Conservation (phyloP, 2,329 filamentous ascomycete species). For the Sarocladium brachiariae region DNA sequence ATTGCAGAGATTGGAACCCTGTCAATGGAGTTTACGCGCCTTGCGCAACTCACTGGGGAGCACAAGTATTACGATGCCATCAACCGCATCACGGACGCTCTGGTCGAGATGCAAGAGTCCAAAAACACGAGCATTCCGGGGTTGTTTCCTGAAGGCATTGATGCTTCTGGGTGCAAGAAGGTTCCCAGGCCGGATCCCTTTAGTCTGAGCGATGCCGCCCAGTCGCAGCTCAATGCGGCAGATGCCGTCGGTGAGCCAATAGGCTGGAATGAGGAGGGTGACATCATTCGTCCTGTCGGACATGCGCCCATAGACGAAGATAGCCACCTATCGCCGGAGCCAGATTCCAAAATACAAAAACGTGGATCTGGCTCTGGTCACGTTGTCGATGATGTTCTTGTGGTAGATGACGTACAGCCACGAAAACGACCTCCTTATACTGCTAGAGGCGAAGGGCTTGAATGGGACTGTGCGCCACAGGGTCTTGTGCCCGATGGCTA, state of each 20-base stretch:
- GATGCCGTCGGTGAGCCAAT: slow-evolving; percentile 21
- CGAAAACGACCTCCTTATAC: slow-evolving; percentile 21
- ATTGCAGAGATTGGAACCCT: slow-evolving; percentile 72
- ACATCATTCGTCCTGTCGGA: slow-evolving; percentile 3
- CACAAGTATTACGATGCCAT: slow-evolving; percentile 86
- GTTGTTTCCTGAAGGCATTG: slow-evolving; percentile 71
- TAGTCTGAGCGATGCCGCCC: slow-evolving; percentile 26
- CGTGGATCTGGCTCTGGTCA: neutral
- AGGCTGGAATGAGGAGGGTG: slow-evolving; percentile 17
- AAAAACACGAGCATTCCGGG: slow-evolving; percentile 61
- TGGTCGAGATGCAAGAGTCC: slow-evolving; percentile 66
- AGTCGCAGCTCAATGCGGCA: slow-evolving; percentile 28
- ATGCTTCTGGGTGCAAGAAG: slow-evolving; percentile 71
- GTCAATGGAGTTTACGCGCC: slow-evolving; percentile 79
- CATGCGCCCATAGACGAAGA: slow-evolving; percentile 9
- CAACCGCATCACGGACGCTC: slow-evolving; percentile 73
- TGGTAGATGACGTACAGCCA: neutral
- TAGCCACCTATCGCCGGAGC: neutral
- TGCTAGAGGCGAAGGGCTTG: slow-evolving; percentile 26
- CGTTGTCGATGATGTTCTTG: neutral
- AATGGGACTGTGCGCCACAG: slow-evolving; percentile 50
- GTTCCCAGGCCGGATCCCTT: slow-evolving; percentile 31
- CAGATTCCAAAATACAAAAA: neutral
- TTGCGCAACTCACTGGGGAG: slow-evolving; percentile 77
- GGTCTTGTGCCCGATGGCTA: slow-evolving; percentile 45